Conservation (phyloP, 805 yeast species). For the Saccharomyces paradoxus region DNA sequence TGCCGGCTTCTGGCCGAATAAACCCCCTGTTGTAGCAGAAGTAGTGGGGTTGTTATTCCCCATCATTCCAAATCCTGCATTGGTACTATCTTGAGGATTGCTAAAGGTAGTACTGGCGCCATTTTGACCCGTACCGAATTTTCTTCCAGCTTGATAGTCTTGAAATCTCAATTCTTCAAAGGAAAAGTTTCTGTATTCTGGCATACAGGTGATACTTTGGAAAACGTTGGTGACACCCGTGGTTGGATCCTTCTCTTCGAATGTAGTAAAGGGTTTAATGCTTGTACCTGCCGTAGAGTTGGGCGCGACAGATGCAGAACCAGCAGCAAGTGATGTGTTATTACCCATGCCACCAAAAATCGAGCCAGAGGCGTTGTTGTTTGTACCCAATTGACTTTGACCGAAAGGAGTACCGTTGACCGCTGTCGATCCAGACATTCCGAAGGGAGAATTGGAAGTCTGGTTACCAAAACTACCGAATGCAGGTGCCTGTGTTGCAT, state of each 20-base stretch:
- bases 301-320: conserved; percentile 17
- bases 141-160: conserved; percentile 67
- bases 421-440: conserved; percentile 35
- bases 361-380: conserved; percentile 13
- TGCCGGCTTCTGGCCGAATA: conserved; percentile 33
- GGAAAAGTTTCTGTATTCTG: conserved; percentile 74
- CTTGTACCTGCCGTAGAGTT: conserved; percentile 47
- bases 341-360: conserved; percentile 20
- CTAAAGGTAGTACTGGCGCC: conserved; percentile 7
- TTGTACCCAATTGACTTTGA: conserved; percentile 2
- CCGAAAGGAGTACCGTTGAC: conserved; percentile 13
- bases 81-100: conserved; percentile 5
- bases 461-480: conserved; percentile 6
- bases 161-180: conserved; percentile 82
- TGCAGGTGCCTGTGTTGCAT: background rate
- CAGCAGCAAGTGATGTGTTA: conserved; percentile 12
- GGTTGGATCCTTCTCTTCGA: conserved; percentile 60
- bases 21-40: conserved; percentile 34
- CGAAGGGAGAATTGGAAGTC: conserved; percentile 2
- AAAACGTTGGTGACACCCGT: conserved; percentile 49
- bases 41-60: conserved; percentile 6
- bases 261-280: conserved; percentile 58
- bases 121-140: conserved; percentile 17
- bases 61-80: conserved; percentile 12
- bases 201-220: conserved; percentile 81